phyloP scores from a whole-genome alignment of 768 basidiomycete genomes.

The Mycena pura region DNA sequence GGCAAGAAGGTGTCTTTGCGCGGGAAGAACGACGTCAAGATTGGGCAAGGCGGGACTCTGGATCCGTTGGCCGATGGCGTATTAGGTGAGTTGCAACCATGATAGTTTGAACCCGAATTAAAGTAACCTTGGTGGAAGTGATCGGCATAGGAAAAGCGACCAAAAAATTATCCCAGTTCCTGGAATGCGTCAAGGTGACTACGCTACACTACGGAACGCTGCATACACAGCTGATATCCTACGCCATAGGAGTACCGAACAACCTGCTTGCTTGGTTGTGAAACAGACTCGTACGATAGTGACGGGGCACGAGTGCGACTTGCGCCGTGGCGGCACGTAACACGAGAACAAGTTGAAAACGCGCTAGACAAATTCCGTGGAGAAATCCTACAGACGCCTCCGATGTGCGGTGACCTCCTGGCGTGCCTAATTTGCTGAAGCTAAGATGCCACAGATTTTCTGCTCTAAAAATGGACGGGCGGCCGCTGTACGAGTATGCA shows the following conservation, averaged over 20 bases:
- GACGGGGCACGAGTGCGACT: conserved; percentile 82
- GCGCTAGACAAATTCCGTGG: conserved; percentile 80
- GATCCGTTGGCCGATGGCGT: conserved; percentile 98
- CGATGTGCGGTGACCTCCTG: conserved; percentile 69
- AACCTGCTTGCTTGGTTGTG: conserved; percentile 90
- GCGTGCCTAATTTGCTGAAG: not conserved
- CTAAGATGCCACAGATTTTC: conserved; percentile 73
- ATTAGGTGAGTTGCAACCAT: conserved; percentile 61
- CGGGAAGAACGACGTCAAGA: conserved; percentile 65
- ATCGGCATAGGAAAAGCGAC: conserved; percentile 91
- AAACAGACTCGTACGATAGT: conserved; percentile 94
- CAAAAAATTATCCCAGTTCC: conserved; percentile 81
- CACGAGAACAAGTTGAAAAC: conserved; percentile 73
- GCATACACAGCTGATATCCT: conserved; percentile 11
- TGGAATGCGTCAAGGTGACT: conserved; percentile 88
- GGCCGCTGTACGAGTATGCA: conserved; percentile 94
- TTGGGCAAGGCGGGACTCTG: conserved; percentile 93
- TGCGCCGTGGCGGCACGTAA: conserved; percentile 86
- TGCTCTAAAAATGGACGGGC: conserved; percentile 98
- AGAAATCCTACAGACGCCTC: conserved; percentile 88
- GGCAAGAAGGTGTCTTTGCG: conserved; percentile 50
- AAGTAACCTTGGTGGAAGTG: conserved; percentile 54
- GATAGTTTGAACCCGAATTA: not conserved
- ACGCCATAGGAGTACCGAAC: conserved; percentile 82
- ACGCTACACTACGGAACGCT: not conserved